Evolutionary conservation across 2,329 filamentous ascomycete species (phyloP).

Genomic region (Anthostomella pinea): DNA sequence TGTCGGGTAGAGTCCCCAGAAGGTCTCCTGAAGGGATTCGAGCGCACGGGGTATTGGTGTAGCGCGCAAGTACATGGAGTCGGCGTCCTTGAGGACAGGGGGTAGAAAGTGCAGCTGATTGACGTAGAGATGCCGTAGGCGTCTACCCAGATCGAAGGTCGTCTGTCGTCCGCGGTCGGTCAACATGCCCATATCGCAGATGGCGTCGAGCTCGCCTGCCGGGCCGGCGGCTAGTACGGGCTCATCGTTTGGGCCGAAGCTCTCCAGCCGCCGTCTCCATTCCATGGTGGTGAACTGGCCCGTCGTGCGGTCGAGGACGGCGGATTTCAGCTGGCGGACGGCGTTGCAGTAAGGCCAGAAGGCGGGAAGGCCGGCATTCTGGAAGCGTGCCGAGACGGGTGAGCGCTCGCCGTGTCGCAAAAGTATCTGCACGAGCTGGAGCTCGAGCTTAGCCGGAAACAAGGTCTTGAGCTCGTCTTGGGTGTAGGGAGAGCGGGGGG

Average conservation of each 20-base stretch:
- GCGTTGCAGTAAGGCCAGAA: slow-evolving; percentile 91
- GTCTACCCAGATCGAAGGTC: slow-evolving; percentile 65
- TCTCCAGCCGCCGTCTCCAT: slow-evolving; percentile 76
- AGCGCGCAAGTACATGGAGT: slow-evolving; percentile 69
- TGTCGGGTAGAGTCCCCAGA: slow-evolving; percentile 70
- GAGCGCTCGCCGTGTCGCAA: slow-evolving; percentile 79
- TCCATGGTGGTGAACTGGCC: slow-evolving; percentile 45
- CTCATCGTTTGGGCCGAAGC: slow-evolving; percentile 69
- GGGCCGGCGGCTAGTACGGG: slow-evolving; percentile 68
- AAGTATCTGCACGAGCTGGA: slow-evolving; percentile 87
- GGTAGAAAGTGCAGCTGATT: slow-evolving; percentile 73
- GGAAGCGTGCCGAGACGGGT: slow-evolving; percentile 83
- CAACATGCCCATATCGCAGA: slow-evolving; percentile 77
- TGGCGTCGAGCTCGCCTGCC: slow-evolving; percentile 66
- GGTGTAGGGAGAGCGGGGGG: slow-evolving; percentile 73
- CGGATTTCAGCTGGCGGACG: slow-evolving; percentile 63
- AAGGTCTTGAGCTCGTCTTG: slow-evolving; percentile 74
- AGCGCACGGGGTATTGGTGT: slow-evolving; percentile 74
- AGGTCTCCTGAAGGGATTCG: slow-evolving; percentile 73
- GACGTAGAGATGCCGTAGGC: slow-evolving; percentile 70
- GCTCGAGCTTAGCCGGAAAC: slow-evolving; percentile 75
- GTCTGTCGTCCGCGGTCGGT: slow-evolving; percentile 73
- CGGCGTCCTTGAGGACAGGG: slow-evolving; percentile 44
- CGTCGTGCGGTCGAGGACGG: slow-evolving; percentile 43
- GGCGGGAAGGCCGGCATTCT: slow-evolving; percentile 65